Evolutionary conservation across 2,329 filamentous ascomycete species (phyloP).

Genomic region (Diplodia seriata): DNA sequence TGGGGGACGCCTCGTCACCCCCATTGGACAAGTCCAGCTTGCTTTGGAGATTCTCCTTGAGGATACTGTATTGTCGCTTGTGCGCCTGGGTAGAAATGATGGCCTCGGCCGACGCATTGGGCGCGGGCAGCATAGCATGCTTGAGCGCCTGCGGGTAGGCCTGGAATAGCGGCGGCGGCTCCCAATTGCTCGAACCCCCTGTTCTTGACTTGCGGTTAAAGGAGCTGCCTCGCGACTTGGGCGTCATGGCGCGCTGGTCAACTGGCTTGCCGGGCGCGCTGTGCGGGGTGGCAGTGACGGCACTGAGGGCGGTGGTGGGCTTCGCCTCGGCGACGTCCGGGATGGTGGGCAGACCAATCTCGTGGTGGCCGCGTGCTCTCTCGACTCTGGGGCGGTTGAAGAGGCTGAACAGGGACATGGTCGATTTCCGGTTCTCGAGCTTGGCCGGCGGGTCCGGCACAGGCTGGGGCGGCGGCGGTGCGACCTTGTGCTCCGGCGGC

Average conservation of each 20-base stretch:
- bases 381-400: slow-evolving; percentile 60
- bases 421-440: slow-evolving; percentile 47
- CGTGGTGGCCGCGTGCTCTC: slow-evolving; percentile 54
- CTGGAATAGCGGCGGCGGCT: slow-evolving; percentile 77
- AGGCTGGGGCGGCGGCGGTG: slow-evolving; percentile 21
- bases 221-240: slow-evolving; percentile 23
- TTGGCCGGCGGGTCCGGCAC: slow-evolving; percentile 34
- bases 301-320: slow-evolving; percentile 28
- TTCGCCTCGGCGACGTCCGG: slow-evolving; percentile 37
- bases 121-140: slow-evolving; percentile 72
- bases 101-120: slow-evolving; percentile 70
- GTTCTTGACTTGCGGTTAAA: slow-evolving; percentile 16
- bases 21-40: slow-evolving; percentile 31
- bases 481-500: slow-evolving; percentile 28
- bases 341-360: slow-evolving; percentile 50
- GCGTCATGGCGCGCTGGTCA: not conserved
- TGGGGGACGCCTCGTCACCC: slow-evolving; percentile 39
- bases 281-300: slow-evolving; percentile 29
- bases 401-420: slow-evolving; percentile 58
- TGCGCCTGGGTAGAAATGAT: slow-evolving; percentile 67
- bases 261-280: slow-evolving; percentile 3
- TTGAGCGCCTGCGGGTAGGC: slow-evolving; percentile 85
- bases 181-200: slow-evolving; percentile 48
- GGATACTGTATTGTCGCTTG: slow-evolving; percentile 57
- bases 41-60: slow-evolving; percentile 48